These are phyloP conservation scores for Naganishia sp. DNA, from an alignment of 1,284 basidiomycete genomes.

Conservation along the genomic window DNA sequence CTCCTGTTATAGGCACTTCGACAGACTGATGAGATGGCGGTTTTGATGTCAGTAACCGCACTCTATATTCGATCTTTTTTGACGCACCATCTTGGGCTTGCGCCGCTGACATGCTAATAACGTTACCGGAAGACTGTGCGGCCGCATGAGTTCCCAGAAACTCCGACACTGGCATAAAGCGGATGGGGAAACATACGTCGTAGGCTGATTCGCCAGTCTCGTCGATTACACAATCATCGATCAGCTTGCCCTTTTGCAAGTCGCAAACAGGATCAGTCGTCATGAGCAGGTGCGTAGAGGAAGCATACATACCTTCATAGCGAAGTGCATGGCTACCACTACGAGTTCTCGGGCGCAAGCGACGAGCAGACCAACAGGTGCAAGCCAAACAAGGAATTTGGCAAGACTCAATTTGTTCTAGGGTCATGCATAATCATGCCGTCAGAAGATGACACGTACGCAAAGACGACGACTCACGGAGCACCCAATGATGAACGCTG, in stretches of 20 bases:
- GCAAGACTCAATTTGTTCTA: slow-evolving; percentile 65
- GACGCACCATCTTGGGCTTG: slow-evolving; percentile 22
- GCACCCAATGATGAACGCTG: slow-evolving; percentile 62
- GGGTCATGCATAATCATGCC: neutral
- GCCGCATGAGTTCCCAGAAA: too few species aligned
- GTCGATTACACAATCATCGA: slow-evolving; percentile 14
- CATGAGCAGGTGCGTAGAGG: slow-evolving; percentile 41
- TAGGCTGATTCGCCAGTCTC: slow-evolving; percentile 15
- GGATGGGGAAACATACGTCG: slow-evolving; percentile 5
- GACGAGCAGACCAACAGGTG: slow-evolving; percentile 59
- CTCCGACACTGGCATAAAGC: too few species aligned
- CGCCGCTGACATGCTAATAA: slow-evolving; percentile 14
- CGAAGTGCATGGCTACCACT: slow-evolving; percentile 62
- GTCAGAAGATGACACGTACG: neutral
- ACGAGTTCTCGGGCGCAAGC: slow-evolving; percentile 60
- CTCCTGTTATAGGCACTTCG: slow-evolving; percentile 60
- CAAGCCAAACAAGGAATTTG: slow-evolving; percentile 61
- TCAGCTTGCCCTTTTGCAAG: slow-evolving; percentile 1
- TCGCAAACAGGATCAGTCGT: neutral
- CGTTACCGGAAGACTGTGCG: neutral
- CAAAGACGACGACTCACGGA: slow-evolving; percentile 57
- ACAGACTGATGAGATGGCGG: slow-evolving; percentile 56
- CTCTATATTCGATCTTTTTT: too few species aligned
- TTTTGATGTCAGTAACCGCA: neutral
- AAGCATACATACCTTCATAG: slow-evolving; percentile 55